phyloP scores from a whole-genome alignment of 2,329 filamentous ascomycete species.

The Dryadomyces quercivorus region DNA sequence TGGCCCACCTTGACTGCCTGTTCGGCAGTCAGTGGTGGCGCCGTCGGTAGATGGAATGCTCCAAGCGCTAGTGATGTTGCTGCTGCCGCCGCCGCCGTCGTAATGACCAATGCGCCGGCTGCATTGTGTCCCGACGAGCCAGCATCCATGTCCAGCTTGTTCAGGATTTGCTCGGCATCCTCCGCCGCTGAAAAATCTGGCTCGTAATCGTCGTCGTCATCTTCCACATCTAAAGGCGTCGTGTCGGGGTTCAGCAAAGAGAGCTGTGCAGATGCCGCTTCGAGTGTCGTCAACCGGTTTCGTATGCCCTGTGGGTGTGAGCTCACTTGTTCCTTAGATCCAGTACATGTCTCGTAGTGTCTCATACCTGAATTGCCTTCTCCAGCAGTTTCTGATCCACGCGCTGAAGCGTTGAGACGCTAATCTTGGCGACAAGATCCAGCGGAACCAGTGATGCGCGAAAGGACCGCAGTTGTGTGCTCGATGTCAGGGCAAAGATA shows the following conservation, averaged over 20 bases:
- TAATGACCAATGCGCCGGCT: conserved; percentile 6
- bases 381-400: conserved; percentile 58
- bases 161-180: conserved; percentile 63
- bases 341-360: background rate
- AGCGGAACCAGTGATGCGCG: conserved; percentile 70
- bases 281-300: conserved; percentile 33
- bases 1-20: conserved; percentile 64
- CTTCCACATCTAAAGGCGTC: conserved; percentile 50
- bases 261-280: conserved; percentile 26
- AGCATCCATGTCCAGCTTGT: conserved; percentile 61
- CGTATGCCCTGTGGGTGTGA: conserved; percentile 32
- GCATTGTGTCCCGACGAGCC: conserved; percentile 29
- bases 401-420: conserved; percentile 63
- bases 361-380: conserved; percentile 43
- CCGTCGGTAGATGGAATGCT: conserved; percentile 67
- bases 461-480: conserved; percentile 63
- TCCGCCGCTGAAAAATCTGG: conserved; percentile 72
- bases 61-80: conserved; percentile 52
- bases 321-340: background rate
- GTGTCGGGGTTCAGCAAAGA: conserved; percentile 43
- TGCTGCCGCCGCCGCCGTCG: conserved; percentile 22
- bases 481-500: conserved; percentile 73
- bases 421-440: conserved; percentile 66
- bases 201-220: conserved; percentile 78
- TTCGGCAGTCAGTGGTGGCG: conserved; percentile 59